Percentiles rank a stretch among this genome's conserved stretches.
Conservation (phyloP, 148 eudicot genomes). For the Rhododendron vialii region DNA sequence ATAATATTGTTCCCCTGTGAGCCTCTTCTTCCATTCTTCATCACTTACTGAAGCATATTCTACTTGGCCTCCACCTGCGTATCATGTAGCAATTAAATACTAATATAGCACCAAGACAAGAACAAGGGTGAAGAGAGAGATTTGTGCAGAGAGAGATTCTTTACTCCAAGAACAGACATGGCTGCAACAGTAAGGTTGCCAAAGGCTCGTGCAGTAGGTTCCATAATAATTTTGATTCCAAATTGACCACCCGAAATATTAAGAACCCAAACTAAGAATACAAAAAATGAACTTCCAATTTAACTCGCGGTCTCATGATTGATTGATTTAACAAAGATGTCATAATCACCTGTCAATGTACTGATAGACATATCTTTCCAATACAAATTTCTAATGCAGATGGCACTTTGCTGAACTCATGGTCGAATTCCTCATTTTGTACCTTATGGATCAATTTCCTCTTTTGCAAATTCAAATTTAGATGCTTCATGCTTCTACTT, state of each 20-base stretch:
- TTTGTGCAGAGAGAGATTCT: neutral
- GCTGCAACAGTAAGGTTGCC: neutral
- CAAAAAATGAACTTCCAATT: neutral
- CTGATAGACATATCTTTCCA: neutral
- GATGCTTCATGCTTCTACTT: neutral
- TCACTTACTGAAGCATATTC: constrained; percentile 42
- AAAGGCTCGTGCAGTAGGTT: neutral
- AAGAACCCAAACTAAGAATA: constrained; percentile 1
- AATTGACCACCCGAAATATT: neutral
- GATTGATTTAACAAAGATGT: neutral
- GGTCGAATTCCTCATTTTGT: neutral
- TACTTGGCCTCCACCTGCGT: constrained; percentile 32
- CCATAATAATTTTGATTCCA: neutral
- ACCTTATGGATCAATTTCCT: neutral
- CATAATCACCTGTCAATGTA: neutral
- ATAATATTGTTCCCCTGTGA: constrained; percentile 72
- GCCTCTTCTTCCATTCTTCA: constrained; percentile 67
- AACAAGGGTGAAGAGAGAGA: neutral
- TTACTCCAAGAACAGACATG: neutral
- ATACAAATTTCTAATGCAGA: neutral
- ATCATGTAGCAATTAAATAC: neutral
- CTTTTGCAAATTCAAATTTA: neutral
- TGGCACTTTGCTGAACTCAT: too few relatives aligned
- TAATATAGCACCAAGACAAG: neutral
- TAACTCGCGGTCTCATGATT: neutral